Conservation (phyloP, 257 asterid species). For the Solanum clarkiae region DNA sequence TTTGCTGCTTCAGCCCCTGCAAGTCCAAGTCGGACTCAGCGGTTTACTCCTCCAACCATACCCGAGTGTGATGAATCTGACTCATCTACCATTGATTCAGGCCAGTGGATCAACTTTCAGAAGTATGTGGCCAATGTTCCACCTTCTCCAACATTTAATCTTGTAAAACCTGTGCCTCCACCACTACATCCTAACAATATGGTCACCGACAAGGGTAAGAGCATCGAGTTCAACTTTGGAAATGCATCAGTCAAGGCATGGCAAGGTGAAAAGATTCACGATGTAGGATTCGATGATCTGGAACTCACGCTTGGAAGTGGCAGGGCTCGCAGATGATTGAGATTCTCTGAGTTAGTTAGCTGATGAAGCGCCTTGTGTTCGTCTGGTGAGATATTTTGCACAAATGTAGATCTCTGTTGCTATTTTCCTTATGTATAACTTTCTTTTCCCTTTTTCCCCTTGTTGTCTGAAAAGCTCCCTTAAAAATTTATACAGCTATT, state of each 20-base stretch:
- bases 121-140: constrained; percentile 41
- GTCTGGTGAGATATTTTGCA: neutral
- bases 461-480: neutral
- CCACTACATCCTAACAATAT: neutral
- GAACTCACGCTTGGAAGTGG: constrained; percentile 25
- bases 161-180: constrained; percentile 3
- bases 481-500: constrained; percentile 3
- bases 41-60: constrained; percentile 67
- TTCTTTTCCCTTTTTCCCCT: neutral
- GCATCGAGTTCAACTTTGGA: constrained; percentile 1
- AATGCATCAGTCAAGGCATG: constrained; percentile 11
- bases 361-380: neutral
- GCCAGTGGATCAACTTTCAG: constrained; percentile 87
- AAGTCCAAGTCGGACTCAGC: constrained; percentile 11
- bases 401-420: neutral
- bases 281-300: constrained; percentile 9
- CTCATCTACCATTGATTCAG: constrained; percentile 69
- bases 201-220: neutral
- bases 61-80: constrained; percentile 97
- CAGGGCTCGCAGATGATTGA: neutral
- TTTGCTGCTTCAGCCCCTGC: constrained; percentile 17
- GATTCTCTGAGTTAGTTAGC: neutral
- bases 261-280: constrained; percentile 16
- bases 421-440: neutral
- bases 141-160: constrained; percentile 27